These are phyloP conservation scores for Nemania serpens DNA, from an alignment of 2,329 filamentous ascomycete genomes.

Conservation along the genomic window DNA sequence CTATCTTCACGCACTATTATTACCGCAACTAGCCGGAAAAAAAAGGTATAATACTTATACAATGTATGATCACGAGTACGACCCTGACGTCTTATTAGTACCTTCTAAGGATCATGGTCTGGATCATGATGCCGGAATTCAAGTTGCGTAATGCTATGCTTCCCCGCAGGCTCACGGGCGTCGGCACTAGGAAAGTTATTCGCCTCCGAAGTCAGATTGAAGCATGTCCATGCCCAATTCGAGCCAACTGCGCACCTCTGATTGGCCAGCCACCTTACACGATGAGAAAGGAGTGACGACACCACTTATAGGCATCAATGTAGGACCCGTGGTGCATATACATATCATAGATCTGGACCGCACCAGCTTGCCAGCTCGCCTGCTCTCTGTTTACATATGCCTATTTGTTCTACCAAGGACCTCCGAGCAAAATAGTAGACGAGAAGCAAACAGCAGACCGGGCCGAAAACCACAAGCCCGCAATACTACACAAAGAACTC, in stretches of 20 bases:
- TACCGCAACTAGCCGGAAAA: not conserved
- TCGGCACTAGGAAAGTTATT: slow-evolving; percentile 13
- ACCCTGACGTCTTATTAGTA: not conserved
- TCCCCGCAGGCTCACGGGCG: slow-evolving; percentile 15
- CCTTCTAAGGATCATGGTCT: not conserved
- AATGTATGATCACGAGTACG: not conserved
- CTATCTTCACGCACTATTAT: not conserved
- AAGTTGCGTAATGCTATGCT: slow-evolving; percentile 23
- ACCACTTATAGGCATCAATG: slow-evolving; percentile 29
- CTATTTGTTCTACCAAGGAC: too few species aligned
- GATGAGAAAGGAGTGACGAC: slow-evolving; percentile 36
- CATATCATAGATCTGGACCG: not conserved
- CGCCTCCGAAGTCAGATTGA: slow-evolving; percentile 14
- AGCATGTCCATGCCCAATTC: slow-evolving; percentile 16
- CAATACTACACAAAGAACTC: not conserved
- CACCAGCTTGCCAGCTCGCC: not conserved
- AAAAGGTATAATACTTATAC: not conserved
- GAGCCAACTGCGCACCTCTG: not conserved
- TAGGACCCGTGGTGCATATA: slow-evolving; percentile 2
- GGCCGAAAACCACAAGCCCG: not conserved
- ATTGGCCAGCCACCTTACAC: slow-evolving; percentile 30
- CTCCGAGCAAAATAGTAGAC: not conserved
- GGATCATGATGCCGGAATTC: slow-evolving; percentile 1
- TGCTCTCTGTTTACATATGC: not conserved
- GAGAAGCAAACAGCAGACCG: not conserved